A percentile compares a stretch with the other conserved stretches of the same genome.
phyloP scores from a whole-genome alignment of 768 basidiomycete species.

The Collybia sp. region DNA sequence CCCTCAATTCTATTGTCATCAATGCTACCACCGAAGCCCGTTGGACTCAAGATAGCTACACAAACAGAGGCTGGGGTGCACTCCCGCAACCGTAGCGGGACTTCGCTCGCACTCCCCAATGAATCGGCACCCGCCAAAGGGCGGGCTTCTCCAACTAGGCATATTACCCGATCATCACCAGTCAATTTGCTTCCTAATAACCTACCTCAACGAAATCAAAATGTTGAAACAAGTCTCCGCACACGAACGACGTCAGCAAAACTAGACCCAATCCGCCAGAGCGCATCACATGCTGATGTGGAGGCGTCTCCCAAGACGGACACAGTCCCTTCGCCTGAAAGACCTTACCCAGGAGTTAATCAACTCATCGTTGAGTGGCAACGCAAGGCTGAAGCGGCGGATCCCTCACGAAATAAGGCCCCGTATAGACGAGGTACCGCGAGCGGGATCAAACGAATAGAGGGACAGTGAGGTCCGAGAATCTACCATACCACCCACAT shows the following conservation, averaged over 20 bases:
- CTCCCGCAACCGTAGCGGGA: slow-evolving; percentile 2
- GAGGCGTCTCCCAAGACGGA: slow-evolving; percentile 13
- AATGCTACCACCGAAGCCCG: slow-evolving; percentile 12
- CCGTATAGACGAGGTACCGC: not conserved
- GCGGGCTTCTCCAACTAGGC: slow-evolving; percentile 2
- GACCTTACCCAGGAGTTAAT: slow-evolving; percentile 78
- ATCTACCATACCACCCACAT: too few species aligned
- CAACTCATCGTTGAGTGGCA: slow-evolving; percentile 89
- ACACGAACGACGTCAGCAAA: slow-evolving; percentile 23
- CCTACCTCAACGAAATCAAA: slow-evolving; percentile 6
- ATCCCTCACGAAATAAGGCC: slow-evolving; percentile 24
- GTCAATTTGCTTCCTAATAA: not conserved
- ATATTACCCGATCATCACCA: not conserved
- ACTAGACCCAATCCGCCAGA: slow-evolving; percentile 16
- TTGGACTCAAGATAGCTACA: slow-evolving; percentile 5
- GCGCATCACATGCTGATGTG: slow-evolving; percentile 10
- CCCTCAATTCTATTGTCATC: slow-evolving; percentile 26
- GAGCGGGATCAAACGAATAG: not conserved
- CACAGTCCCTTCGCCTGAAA: slow-evolving; percentile 66
- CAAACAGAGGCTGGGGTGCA: slow-evolving; percentile 9
- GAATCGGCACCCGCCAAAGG: slow-evolving; percentile 4
- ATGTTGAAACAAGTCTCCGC: slow-evolving; percentile 17
- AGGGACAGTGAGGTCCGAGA: too few species aligned
- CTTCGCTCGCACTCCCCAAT: not conserved
- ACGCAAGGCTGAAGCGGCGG: slow-evolving; percentile 64